Base-by-base conservation (phyloP, 2,329 filamentous ascomycete genomes). In the Kalaharituber pfeilii region DNA sequence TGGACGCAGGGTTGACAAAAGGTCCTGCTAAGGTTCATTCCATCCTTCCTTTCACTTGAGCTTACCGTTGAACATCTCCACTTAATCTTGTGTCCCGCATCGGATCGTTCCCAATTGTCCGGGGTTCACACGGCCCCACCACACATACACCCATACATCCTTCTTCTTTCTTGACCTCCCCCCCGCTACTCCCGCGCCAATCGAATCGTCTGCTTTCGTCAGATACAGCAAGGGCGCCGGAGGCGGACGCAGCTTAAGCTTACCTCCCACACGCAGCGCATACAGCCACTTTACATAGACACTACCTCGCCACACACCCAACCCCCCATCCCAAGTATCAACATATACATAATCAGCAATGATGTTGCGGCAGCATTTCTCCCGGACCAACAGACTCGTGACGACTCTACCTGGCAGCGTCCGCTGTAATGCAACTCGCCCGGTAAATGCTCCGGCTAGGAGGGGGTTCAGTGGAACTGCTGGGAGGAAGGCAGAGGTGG, bases 401-500 rank as follows among this genome's bases (percentile, higher is more conserved):
- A 1, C 33, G 33, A 18, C 7, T 5, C 33, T 3, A 4, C 15
- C 15, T 39, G 33, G 13, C 33, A 18, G 13, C 20, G 20, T 39
- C 33, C 15, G 33, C 33, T n/a, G 30, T 36, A n/a, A 9, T 36
- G 22, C 42, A 11, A 6, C 42, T 13, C 42, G 5, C 13, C 5
- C 15, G 1, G 15, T 22, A 15, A 47, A 15, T 47, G 15, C 42
- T 13, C 18, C n/a, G 69, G 78, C 78, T 71, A 75, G 80, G 69
- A 81, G 87, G 73, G 74, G 83, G 66, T 94, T 98, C 75, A 78
- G 84, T 71, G 84, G 82, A 66, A 87, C 85, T 63, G 72, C 78
- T 67, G 79, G 77, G 71, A 80, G 86, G 70, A 78, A 78, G 65
- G 89, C 87, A 65, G 87, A 96, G 75, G 88, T 98, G 67, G 87